These are phyloP conservation scores for Globisporangium parvum DNA, from an alignment of 352 stramenopile genomes.

Conservation along the genomic window DNA sequence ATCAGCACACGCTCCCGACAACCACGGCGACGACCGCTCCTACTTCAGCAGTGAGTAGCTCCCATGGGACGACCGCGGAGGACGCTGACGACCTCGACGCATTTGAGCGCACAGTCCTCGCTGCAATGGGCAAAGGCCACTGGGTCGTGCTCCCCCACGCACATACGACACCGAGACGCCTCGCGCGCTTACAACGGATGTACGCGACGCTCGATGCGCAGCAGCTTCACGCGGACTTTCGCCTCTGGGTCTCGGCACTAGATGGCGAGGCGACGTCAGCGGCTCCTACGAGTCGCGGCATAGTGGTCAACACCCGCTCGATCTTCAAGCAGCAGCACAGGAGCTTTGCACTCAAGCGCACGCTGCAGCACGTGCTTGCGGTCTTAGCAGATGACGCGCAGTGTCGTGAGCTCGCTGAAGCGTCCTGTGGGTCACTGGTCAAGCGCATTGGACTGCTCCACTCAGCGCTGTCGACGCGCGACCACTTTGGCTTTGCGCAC, in stretches of 20 bases:
- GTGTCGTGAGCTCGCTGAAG: slow-evolving; percentile 5
- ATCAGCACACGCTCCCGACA: slow-evolving; percentile 12
- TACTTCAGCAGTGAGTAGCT: too few species aligned
- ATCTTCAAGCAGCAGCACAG: slow-evolving; percentile 13
- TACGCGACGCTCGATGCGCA: slow-evolving; percentile 25
- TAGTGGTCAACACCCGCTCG: neutral
- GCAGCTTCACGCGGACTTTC: slow-evolving; percentile 48
- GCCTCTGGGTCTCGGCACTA: slow-evolving; percentile 42
- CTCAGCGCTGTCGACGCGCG: slow-evolving; percentile 10
- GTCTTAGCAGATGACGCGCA: slow-evolving; percentile 17
- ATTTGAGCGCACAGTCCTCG: slow-evolving; percentile 31
- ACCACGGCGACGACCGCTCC: neutral
- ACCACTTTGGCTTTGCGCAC: slow-evolving; percentile 11
- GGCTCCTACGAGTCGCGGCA: neutral
- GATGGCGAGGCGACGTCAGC: neutral
- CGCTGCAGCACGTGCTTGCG: slow-evolving; percentile 20
- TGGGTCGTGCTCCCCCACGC: slow-evolving; percentile 49
- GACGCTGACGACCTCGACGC: neutral
- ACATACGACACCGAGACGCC: slow-evolving; percentile 17
- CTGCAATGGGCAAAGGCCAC: slow-evolving; percentile 39
- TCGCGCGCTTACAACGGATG: slow-evolving; percentile 20
- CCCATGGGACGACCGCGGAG: neutral
- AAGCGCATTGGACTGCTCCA: slow-evolving; percentile 24
- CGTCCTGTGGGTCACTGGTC: slow-evolving; percentile 9
- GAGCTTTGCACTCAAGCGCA: slow-evolving; percentile 17